Evolutionary conservation across 768 basidiomycete genomes (phyloP).

Genomic region (Phaeotremella fagi): DNA sequence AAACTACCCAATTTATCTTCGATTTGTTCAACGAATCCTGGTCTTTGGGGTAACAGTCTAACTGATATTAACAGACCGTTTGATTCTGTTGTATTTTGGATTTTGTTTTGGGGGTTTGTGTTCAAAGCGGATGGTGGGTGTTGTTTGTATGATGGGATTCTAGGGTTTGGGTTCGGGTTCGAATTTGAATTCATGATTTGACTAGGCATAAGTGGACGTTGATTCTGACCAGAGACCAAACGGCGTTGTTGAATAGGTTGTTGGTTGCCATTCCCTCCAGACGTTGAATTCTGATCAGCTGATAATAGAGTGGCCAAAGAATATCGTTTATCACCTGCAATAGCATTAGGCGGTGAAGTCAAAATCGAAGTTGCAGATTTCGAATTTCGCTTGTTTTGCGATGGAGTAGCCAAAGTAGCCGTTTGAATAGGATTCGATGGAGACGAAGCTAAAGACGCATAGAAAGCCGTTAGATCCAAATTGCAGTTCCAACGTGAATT

Average conservation of each 20-base stretch:
- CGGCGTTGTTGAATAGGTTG: background rate
- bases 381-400: background rate
- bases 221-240: constrained; percentile 6
- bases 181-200: constrained; percentile 20
- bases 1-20: background rate
- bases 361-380: constrained; percentile 6
- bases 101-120: background rate
- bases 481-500: constrained; percentile 86
- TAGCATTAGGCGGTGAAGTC: constrained; percentile 17
- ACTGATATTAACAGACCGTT: constrained; percentile 40
- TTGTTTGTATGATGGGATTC: background rate
- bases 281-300: constrained; percentile 6
- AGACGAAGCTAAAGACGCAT: constrained; percentile 12
- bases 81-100: background rate
- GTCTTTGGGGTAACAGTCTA: constrained; percentile 17
- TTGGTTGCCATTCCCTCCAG: background rate
- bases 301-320: constrained; percentile 33
- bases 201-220: constrained; percentile 30
- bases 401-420: background rate
- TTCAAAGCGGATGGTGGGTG: background rate
- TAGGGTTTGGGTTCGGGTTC: background rate
- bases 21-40: background rate
- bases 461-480: constrained; percentile 62
- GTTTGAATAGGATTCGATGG: constrained; percentile 3
- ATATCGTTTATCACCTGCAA: constrained; percentile 42